These are phyloP conservation scores for Arthrinium phaeospermum DNA, from an alignment of 2,329 filamentous ascomycete species.

Conservation along the genomic window DNA sequence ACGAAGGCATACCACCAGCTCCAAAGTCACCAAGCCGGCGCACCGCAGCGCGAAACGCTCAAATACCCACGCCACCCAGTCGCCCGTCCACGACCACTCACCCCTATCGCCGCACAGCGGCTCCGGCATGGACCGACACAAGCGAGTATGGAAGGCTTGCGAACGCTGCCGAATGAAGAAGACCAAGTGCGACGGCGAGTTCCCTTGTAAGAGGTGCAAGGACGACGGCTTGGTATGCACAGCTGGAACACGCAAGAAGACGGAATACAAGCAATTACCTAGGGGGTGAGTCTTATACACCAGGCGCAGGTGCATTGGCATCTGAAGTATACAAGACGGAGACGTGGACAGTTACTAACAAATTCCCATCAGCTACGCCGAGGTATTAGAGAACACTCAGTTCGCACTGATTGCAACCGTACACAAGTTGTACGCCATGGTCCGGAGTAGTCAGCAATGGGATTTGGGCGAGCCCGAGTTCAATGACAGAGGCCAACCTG, in stretches of 20 bases:
- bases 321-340: background rate
- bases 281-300: constrained; percentile 54
- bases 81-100: constrained; percentile 45
- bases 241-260: constrained; percentile 68
- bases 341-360: background rate
- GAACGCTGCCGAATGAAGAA: constrained; percentile 73
- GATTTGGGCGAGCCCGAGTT: constrained; percentile 67
- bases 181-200: constrained; percentile 72
- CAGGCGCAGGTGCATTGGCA: background rate
- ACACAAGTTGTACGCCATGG: constrained; percentile 70
- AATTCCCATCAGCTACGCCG: constrained; percentile 57
- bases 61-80: constrained; percentile 44
- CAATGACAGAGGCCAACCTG: constrained; percentile 66
- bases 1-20: constrained; percentile 30
- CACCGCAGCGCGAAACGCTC: constrained; percentile 59
- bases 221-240: constrained; percentile 69
- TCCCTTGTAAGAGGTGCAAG: constrained; percentile 70
- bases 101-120: constrained; percentile 46
- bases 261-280: constrained; percentile 71
- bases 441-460: constrained; percentile 63
- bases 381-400: constrained; percentile 69
- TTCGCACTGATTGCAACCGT: constrained; percentile 68
- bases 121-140: constrained; percentile 58
- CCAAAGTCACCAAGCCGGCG: constrained; percentile 55
- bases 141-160: constrained; percentile 71